Percentiles rank a stretch among this genome's conserved stretches.
phyloP scores from a whole-genome alignment of 345 rosid genomes.

The Brassica rapa region DNA sequence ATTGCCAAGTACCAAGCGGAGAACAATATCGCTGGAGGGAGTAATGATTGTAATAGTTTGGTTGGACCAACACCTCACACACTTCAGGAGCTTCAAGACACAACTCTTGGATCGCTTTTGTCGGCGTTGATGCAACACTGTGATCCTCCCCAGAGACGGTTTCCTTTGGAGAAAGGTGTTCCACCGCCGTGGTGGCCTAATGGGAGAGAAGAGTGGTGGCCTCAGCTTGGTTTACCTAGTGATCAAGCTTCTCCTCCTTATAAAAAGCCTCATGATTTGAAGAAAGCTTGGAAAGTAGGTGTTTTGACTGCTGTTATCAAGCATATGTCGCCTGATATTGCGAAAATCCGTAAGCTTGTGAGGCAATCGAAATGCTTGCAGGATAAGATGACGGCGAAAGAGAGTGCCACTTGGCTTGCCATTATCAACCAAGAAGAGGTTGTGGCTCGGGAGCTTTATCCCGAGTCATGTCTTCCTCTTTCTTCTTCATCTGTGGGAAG shows the following conservation, averaged over 20 bases:
- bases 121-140: slow-evolving; percentile 89
- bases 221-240: slow-evolving; percentile 55
- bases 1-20: slow-evolving; percentile 63
- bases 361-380: slow-evolving; percentile 83
- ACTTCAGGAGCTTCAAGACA: slow-evolving; percentile 76
- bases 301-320: slow-evolving; percentile 80
- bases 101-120: slow-evolving; percentile 80
- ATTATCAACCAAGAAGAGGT: slow-evolving; percentile 75
- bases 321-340: slow-evolving; percentile 79
- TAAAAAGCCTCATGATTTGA: slow-evolving; percentile 85
- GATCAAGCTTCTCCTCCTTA: slow-evolving; percentile 84
- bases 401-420: slow-evolving; percentile 80
- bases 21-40: slow-evolving; percentile 48
- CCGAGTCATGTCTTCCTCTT: slow-evolving; percentile 52
- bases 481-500: slow-evolving; percentile 45
- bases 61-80: slow-evolving; percentile 55
- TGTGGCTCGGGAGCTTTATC: slow-evolving; percentile 61
- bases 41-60: slow-evolving; percentile 39
- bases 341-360: slow-evolving; percentile 76
- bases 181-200: slow-evolving; percentile 91
- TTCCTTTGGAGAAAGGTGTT: slow-evolving; percentile 80
- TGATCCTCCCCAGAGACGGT: slow-evolving; percentile 82
- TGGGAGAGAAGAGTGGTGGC: slow-evolving; percentile 84
- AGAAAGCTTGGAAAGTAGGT: slow-evolving; percentile 84
- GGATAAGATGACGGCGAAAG: slow-evolving; percentile 93